These are phyloP conservation scores for Turritis glabra DNA, from an alignment of 345 rosid species.

Conservation along the genomic window DNA sequence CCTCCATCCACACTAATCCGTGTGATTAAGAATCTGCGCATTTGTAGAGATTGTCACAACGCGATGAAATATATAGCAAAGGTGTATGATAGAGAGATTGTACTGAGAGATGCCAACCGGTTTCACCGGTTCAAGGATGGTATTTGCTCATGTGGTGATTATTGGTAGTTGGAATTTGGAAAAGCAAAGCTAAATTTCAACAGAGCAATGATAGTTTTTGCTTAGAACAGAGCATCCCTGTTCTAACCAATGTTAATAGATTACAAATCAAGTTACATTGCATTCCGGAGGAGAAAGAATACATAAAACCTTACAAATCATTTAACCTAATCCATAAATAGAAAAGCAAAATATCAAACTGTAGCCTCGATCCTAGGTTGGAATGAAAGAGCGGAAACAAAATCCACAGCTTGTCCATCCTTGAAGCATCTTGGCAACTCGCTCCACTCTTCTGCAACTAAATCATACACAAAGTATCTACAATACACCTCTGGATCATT, in stretches of 20 bases:
- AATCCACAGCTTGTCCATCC: conserved; percentile 61
- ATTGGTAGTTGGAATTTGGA: conserved; percentile 29
- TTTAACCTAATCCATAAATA: not conserved
- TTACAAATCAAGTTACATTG: conserved; percentile 10
- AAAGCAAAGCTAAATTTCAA: not conserved
- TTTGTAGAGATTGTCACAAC: conserved; percentile 56
- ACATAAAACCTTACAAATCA: conserved; percentile 18
- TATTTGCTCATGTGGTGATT: conserved; percentile 50
- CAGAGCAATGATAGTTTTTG: not conserved
- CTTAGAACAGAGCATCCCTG: not conserved
- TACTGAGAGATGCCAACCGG: conserved; percentile 57
- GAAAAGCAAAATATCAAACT: conserved; percentile 36
- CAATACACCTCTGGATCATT: conserved; percentile 43
- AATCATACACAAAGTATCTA: conserved; percentile 57
- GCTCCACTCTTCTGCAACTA: conserved; percentile 53
- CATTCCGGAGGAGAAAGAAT: conserved; percentile 14
- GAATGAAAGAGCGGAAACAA: conserved; percentile 77
- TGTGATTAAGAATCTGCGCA: conserved; percentile 50
- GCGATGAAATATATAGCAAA: conserved; percentile 49
- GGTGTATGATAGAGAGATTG: conserved; percentile 47
- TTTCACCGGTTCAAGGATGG: conserved; percentile 54
- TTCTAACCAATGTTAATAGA: conserved; percentile 3
- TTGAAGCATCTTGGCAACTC: conserved; percentile 56
- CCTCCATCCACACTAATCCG: conserved; percentile 44
- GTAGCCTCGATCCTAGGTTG: conserved; percentile 83